phyloP scores from a whole-genome alignment of 75 land plant species.

The Pinus albicaulis region DNA sequence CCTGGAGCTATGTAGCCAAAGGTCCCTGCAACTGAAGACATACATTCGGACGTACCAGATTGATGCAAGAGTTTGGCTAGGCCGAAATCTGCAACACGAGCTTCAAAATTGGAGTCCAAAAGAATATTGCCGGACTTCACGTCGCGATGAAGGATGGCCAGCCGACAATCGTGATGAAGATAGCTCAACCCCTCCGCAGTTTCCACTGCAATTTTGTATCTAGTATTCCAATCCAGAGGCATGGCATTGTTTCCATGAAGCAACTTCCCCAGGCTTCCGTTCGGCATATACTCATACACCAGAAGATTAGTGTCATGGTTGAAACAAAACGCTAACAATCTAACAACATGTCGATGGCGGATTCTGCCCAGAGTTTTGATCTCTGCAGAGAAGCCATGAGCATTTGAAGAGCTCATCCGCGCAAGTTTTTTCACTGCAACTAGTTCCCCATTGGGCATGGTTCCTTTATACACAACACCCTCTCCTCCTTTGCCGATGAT shows the following conservation, averaged over 20 bases:
- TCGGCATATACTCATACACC: constrained; percentile 71
- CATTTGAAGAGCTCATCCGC: constrained; percentile 25
- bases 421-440: constrained; percentile 80
- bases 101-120: constrained; percentile 50
- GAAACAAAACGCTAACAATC: constrained; percentile 57
- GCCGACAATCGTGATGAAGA: constrained; percentile 77
- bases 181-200: constrained; percentile 66
- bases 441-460: constrained; percentile 51
- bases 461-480: constrained; percentile 80
- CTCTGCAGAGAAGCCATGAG: constrained; percentile 71
- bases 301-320: constrained; percentile 57
- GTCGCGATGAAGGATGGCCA: constrained; percentile 65
- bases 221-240: constrained; percentile 44
- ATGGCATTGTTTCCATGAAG: constrained; percentile 45
- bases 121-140: constrained; percentile 76
- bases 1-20: constrained; percentile 90
- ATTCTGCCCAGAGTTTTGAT: constrained; percentile 64
- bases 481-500: constrained; percentile 82
- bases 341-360: constrained; percentile 69
- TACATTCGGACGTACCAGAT: constrained; percentile 53
- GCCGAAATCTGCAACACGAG: constrained; percentile 75
- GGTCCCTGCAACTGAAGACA: constrained; percentile 79
- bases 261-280: constrained; percentile 55
- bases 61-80: constrained; percentile 70
- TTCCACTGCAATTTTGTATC: constrained; percentile 71